Percentiles rank a stretch among this genome's conserved stretches.
phyloP scores from a whole-genome alignment of 106 monocot species.

The Dioscorea alata region DNA sequence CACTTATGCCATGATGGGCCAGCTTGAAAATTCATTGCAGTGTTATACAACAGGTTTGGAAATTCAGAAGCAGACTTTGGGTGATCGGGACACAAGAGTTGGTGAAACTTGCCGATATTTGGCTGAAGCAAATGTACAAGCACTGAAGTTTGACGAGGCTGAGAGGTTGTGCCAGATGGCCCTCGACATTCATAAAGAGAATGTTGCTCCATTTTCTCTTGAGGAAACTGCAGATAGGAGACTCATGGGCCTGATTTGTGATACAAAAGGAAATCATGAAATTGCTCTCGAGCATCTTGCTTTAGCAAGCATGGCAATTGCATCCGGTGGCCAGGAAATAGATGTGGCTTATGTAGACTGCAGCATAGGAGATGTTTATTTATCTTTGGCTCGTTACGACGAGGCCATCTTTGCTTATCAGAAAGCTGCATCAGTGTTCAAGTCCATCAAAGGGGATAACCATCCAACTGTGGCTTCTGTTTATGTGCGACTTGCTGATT shows the following conservation, averaged over 20 bases:
- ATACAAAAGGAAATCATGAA: constrained; percentile 39
- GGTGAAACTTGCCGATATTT: constrained; percentile 46
- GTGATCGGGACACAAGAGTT: constrained; percentile 29
- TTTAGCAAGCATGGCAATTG: constrained; percentile 38
- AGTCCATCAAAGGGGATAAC: constrained; percentile 25
- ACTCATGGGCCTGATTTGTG: constrained; percentile 43
- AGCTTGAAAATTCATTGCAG: constrained; percentile 23
- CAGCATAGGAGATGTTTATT: constrained; percentile 39
- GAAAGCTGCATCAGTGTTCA: constrained; percentile 24
- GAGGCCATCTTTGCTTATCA: constrained; percentile 38
- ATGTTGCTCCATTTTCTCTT: constrained; percentile 15
- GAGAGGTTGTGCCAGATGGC: constrained; percentile 30
- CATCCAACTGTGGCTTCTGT: constrained; percentile 36
- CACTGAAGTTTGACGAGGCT: constrained; percentile 33
- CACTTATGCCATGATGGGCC: constrained; percentile 32
- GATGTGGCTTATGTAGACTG: constrained; percentile 41
- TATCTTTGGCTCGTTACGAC: constrained; percentile 38
- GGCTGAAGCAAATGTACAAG: constrained; percentile 43
- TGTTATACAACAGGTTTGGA: constrained; percentile 32
- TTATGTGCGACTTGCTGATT: constrained; percentile 35
- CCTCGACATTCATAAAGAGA: constrained; percentile 32
- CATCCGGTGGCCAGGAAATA: constrained; percentile 20
- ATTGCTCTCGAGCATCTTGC: constrained; percentile 37
- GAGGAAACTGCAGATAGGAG: constrained; percentile 35
- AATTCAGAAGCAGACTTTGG: constrained; percentile 27